Conservation (phyloP, 768 basidiomycete genomes). For the Termitomyces sp. region DNA sequence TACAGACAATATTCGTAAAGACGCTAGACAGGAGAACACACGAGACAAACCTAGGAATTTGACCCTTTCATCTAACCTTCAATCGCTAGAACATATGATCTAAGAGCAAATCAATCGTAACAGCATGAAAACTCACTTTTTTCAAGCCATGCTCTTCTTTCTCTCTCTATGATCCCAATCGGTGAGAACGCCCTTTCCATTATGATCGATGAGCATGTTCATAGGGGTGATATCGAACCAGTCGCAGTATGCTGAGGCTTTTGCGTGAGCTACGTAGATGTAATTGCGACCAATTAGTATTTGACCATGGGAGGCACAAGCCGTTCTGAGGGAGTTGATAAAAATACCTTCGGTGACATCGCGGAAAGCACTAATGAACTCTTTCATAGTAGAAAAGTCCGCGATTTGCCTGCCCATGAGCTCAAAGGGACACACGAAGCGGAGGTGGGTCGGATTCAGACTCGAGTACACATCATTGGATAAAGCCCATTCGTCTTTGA, state of each 20-base stretch:
- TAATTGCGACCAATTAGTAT: background rate
- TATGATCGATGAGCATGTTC: background rate
- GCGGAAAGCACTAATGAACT: background rate
- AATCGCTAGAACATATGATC: too few species aligned
- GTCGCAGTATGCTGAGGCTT: background rate
- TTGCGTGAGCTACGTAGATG: background rate
- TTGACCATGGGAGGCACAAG: too few species aligned
- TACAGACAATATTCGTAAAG: too few species aligned
- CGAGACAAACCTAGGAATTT: too few species aligned
- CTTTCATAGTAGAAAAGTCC: background rate
- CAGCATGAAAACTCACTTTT: too few species aligned
- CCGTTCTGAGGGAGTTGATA: too few species aligned
- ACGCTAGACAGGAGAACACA: too few species aligned
- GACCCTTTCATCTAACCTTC: too few species aligned
- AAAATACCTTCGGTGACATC: background rate
- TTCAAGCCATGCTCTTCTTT: background rate
- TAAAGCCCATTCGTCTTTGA: background rate
- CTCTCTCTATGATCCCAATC: background rate
- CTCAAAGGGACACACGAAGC: background rate
- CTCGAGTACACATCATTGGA: background rate
- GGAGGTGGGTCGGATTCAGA: background rate
- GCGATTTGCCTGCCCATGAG: background rate
- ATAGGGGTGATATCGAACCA: background rate
- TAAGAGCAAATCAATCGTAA: too few species aligned
- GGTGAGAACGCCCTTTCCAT: conserved; percentile 1